Conservation (phyloP, 768 basidiomycete genomes). For the Gymnopilus junonius region DNA sequence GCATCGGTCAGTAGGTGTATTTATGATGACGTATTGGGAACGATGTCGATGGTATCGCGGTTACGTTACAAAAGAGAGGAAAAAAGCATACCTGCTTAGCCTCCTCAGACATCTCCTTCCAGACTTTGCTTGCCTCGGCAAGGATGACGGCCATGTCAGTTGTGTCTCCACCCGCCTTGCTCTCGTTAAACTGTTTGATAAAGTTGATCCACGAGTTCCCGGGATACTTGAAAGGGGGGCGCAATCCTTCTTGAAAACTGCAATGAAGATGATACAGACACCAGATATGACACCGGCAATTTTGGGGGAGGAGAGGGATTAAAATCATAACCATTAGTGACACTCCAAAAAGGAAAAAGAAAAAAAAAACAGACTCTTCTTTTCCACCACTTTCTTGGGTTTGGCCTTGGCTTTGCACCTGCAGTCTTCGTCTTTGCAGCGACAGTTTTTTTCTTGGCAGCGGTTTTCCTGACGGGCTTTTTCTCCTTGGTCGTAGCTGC, state of each 20-base stretch:
- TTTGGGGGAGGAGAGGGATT: too few relatives aligned
- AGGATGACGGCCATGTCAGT: not conserved
- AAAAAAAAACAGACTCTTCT: not conserved
- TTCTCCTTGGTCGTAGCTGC: not conserved
- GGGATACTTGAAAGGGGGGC: not conserved
- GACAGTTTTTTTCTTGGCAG: not conserved
- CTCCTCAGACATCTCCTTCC: not conserved
- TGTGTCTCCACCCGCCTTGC: not conserved
- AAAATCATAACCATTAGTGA: too few relatives aligned
- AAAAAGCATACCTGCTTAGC: not conserved
- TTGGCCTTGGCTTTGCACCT: not conserved
- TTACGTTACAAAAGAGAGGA: not conserved
- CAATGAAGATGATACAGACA: too few relatives aligned
- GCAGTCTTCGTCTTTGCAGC: not conserved
- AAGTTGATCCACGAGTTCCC: not conserved
- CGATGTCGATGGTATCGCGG: too few relatives aligned
- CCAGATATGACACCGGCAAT: too few relatives aligned
- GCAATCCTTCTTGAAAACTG: not conserved
- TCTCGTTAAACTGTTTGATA: not conserved
- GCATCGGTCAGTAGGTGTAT: not conserved
- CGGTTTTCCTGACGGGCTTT: not conserved
- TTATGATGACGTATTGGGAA: too few relatives aligned
- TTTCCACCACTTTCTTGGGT: not conserved
- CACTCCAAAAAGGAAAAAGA: too few relatives aligned
- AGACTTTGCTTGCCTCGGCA: not conserved